Percentiles rank a stretch among this genome's conserved stretches.
phyloP scores from a whole-genome alignment of 75 land plant genomes.

The Selaginella moellendorffii region DNA sequence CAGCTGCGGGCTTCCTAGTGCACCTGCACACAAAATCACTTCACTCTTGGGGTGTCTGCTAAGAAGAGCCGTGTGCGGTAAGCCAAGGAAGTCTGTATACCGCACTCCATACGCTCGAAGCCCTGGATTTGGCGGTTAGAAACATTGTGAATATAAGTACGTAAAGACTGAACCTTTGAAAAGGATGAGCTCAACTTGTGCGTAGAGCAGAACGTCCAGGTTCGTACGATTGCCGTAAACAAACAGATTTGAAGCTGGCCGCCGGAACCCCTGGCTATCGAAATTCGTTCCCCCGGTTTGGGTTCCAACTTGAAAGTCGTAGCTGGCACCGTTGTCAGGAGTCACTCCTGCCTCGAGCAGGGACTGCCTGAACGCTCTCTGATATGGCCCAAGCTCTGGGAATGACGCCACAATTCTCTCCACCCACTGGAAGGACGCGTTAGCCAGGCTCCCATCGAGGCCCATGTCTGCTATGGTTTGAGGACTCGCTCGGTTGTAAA shows the following conservation, averaged over 20 bases:
- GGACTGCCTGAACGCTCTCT: slow-evolving; percentile 34
- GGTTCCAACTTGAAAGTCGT: too few species aligned
- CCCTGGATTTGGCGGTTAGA: slow-evolving; percentile 27
- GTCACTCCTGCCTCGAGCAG: slow-evolving; percentile 60
- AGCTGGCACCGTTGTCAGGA: too few species aligned
- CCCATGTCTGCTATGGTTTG: slow-evolving; percentile 17
- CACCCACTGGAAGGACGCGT: slow-evolving; percentile 59
- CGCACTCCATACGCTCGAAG: slow-evolving; percentile 49
- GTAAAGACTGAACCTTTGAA: background rate
- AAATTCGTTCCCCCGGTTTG: slow-evolving; percentile 82
- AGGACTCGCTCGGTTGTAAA: slow-evolving; percentile 54
- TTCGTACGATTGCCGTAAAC: slow-evolving; percentile 36
- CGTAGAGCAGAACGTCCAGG: slow-evolving; percentile 43
- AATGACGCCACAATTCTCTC: slow-evolving; percentile 38
- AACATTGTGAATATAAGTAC: background rate
- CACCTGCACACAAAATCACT: slow-evolving; percentile 57
- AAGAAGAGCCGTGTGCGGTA: slow-evolving; percentile 34
- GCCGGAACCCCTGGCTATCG: slow-evolving; percentile 41
- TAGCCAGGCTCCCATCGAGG: slow-evolving; percentile 50
- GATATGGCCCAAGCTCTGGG: slow-evolving; percentile 39
- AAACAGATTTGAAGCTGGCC: slow-evolving; percentile 71
- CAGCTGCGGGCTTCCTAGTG: slow-evolving; percentile 78
- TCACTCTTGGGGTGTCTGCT: slow-evolving; percentile 24
- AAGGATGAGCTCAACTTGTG: too few species aligned
- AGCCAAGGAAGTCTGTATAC: slow-evolving; percentile 38